These are phyloP conservation scores for Apiotrichum sp. DNA, from an alignment of 1,284 basidiomycete species.

Conservation along the genomic window DNA sequence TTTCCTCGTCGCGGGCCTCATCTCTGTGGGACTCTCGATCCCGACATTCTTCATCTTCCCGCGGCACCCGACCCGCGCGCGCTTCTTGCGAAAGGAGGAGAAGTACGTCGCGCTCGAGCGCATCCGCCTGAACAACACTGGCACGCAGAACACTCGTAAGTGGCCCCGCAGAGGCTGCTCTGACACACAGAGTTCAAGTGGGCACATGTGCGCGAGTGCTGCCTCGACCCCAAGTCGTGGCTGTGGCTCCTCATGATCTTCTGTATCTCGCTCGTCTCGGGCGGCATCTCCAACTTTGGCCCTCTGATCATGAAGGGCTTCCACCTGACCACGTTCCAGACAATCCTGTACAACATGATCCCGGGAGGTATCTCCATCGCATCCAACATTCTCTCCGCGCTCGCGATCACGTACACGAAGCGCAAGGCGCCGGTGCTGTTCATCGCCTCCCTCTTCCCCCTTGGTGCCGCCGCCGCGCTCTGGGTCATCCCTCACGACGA, in stretches of 20 bases:
- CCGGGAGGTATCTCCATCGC: slow-evolving; percentile 52
- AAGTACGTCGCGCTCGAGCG: slow-evolving; percentile 46
- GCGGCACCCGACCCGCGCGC: slow-evolving; percentile 41
- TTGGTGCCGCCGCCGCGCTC: slow-evolving; percentile 37
- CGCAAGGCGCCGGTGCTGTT: slow-evolving; percentile 54
- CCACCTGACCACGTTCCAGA: slow-evolving; percentile 42
- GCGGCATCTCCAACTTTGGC: slow-evolving; percentile 41
- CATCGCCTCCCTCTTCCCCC: slow-evolving; percentile 30
- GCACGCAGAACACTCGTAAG: slow-evolving; percentile 31
- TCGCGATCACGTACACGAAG: slow-evolving; percentile 51
- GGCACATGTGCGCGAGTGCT: slow-evolving; percentile 43
- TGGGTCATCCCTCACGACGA: slow-evolving; percentile 25
- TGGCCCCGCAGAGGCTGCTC: too few species aligned
- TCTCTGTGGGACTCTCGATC: too few species aligned
- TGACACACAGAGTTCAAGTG: slow-evolving; percentile 34
- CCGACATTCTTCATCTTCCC: slow-evolving; percentile 39
- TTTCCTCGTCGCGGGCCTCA: too few species aligned
- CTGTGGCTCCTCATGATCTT: slow-evolving; percentile 28
- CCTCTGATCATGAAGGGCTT: slow-evolving; percentile 41
- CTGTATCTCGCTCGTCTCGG: slow-evolving; percentile 16
- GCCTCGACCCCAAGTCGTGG: slow-evolving; percentile 39
- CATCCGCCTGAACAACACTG: slow-evolving; percentile 45
- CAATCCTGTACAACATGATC: slow-evolving; percentile 48
- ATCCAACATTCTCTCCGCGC: slow-evolving; percentile 47
- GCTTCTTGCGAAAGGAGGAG: slow-evolving; percentile 38